These are phyloP conservation scores for Bipolaris bicolor DNA, from an alignment of 2,329 filamentous ascomycete species.

Conservation along the genomic window DNA sequence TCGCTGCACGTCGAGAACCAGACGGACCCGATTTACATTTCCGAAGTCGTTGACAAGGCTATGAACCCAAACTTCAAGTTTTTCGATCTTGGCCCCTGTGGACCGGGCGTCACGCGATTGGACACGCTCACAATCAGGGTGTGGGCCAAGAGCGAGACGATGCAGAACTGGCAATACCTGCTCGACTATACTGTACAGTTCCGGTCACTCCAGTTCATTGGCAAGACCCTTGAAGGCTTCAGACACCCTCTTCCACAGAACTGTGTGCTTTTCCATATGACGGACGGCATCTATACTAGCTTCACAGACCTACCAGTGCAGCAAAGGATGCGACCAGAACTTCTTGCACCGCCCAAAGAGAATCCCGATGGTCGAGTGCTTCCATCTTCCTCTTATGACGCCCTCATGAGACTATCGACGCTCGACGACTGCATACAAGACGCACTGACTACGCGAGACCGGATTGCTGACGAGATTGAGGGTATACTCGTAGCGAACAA, in stretches of 20 bases:
- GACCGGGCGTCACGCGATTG: conserved; percentile 68
- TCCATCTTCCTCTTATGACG: conserved; percentile 82
- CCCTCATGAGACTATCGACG: conserved; percentile 85
- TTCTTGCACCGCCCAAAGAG: conserved; percentile 43
- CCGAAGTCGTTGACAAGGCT: conserved; percentile 77
- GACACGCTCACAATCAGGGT: conserved; percentile 71
- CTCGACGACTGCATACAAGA: conserved; percentile 92
- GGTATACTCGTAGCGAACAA: conserved; percentile 49
- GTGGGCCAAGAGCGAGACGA: conserved; percentile 69
- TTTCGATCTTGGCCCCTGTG: conserved; percentile 74
- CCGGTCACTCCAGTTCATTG: conserved; percentile 77
- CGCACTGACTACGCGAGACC: conserved; percentile 76
- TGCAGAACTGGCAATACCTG: conserved; percentile 66
- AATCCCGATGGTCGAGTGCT: conserved; percentile 57
- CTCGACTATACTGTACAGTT: conserved; percentile 76
- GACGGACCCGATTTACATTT: conserved; percentile 82
- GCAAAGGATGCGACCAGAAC: conserved; percentile 36
- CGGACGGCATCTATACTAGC: conserved; percentile 84
- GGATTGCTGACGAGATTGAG: conserved; percentile 80
- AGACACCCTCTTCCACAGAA: conserved; percentile 79
- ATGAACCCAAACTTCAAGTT: conserved; percentile 90
- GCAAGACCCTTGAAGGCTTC: conserved; percentile 64
- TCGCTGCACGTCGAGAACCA: conserved; percentile 73
- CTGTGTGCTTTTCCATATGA: conserved; percentile 82
- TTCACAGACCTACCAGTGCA: conserved; percentile 67